Percentiles rank a stretch among this genome's conserved stretches.
These are phyloP conservation scores for Mollisiaceae sp. DNA, from an alignment of 2,329 filamentous ascomycete genomes.

Conservation along the genomic window DNA sequence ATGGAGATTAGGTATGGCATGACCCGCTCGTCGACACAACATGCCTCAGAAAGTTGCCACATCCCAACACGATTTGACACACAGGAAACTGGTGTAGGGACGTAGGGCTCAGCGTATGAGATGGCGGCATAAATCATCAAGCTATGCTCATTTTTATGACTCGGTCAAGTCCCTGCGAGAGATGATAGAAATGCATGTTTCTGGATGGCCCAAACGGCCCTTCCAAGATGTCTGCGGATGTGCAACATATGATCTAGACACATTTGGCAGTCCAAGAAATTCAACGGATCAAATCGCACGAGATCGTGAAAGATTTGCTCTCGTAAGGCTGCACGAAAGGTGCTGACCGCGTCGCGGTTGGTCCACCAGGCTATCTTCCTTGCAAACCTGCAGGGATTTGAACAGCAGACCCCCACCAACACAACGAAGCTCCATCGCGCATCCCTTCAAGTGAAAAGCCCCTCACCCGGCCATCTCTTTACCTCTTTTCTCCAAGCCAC, in stretches of 20 bases:
- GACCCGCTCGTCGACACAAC: background rate
- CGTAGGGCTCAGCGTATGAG: background rate
- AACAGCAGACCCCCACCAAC: background rate
- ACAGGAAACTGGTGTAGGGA: background rate
- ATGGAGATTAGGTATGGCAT: background rate
- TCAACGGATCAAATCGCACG: background rate
- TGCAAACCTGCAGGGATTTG: background rate
- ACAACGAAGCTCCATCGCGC: background rate
- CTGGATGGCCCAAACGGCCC: background rate
- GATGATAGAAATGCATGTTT: background rate
- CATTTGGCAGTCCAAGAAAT: background rate
- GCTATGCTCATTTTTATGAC: background rate
- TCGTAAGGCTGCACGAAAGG: background rate
- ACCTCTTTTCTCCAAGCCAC: conserved; percentile 16
- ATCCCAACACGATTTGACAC: background rate
- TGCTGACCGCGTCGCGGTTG: background rate
- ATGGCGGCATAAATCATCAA: conserved; percentile 1
- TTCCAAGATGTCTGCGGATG: background rate
- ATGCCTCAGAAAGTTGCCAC: background rate
- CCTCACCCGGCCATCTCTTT: background rate
- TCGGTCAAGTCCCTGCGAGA: background rate
- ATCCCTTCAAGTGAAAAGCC: background rate
- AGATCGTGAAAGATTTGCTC: background rate
- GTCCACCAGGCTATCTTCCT: background rate
- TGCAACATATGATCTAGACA: conserved; percentile 2